Percentiles rank a stretch among this genome's conserved stretches.
Evolutionary conservation across 148 eudicot genomes (phyloP).

Genomic region (Rhododendron williamsianum): DNA sequence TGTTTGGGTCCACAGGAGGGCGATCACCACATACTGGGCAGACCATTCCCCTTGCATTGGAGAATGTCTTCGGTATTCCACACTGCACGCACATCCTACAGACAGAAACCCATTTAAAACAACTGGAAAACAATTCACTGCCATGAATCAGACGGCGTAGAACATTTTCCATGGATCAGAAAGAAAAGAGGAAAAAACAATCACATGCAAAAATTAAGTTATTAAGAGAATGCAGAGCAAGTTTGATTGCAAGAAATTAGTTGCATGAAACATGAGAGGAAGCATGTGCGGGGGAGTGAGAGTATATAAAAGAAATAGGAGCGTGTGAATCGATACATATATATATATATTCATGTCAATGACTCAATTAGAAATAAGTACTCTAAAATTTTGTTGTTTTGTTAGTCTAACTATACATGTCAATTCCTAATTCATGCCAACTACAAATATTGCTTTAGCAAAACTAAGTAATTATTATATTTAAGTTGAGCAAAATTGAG

Average conservation of each 20-base stretch:
- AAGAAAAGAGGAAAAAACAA: neutral
- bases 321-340: neutral
- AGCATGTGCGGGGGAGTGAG: neutral
- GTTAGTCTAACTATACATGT: neutral
- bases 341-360: neutral
- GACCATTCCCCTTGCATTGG: slow-evolving; percentile 66
- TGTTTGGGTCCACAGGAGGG: slow-evolving; percentile 36
- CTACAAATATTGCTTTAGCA: neutral
- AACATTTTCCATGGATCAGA: neutral
- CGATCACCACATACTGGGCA: slow-evolving; percentile 77
- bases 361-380: no score
- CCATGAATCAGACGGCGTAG: neutral
- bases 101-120: neutral
- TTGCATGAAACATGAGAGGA: neutral
- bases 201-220: neutral
- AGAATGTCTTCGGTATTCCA: slow-evolving; percentile 82
- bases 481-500: neutral
- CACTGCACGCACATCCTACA: slow-evolving; percentile 83
- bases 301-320: neutral
- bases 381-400: neutral
- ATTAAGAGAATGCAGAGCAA: neutral
- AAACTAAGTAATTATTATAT: neutral
- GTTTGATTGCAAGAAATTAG: neutral
- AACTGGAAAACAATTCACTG: neutral
- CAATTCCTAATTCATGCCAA: neutral